These are phyloP conservation scores for Cichorium intybus DNA, from an alignment of 140 eudicot genomes.

Conservation along the genomic window DNA sequence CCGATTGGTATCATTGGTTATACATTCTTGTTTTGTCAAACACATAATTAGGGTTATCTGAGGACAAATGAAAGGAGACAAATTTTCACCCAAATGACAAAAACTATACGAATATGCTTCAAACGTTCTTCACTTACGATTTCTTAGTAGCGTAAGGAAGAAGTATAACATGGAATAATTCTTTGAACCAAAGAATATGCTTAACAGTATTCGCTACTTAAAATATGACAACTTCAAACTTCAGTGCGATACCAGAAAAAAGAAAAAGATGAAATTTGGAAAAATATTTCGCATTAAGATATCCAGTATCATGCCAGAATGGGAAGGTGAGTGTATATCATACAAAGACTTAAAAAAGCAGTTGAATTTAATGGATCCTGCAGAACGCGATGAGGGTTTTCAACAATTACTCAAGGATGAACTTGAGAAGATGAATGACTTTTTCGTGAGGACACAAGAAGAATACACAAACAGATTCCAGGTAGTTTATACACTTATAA, in stretches of 20 bases:
- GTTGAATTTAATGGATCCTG: slow-evolving; percentile 33
- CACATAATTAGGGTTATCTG: neutral
- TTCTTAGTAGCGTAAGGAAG: neutral
- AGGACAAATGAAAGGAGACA: slow-evolving; percentile 16
- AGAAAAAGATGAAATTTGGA: slow-evolving; percentile 38
- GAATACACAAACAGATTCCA: slow-evolving; percentile 28
- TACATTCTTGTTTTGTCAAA: slow-evolving; percentile 13
- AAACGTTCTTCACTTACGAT: slow-evolving; percentile 16
- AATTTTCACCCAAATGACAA: neutral
- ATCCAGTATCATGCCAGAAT: slow-evolving; percentile 42
- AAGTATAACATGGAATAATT: slow-evolving; percentile 6
- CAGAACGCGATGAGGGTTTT: slow-evolving; percentile 31
- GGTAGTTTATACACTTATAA: too few relatives aligned
- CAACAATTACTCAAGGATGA: slow-evolving; percentile 31
- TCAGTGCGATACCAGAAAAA: neutral
- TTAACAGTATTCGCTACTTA: slow-evolving; percentile 3
- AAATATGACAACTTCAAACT: slow-evolving; percentile 1
- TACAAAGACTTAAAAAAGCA: slow-evolving; percentile 41
- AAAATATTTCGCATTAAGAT: slow-evolving; percentile 36
- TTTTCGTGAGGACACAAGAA: slow-evolving; percentile 33
- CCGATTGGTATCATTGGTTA: slow-evolving; percentile 15
- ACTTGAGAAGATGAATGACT: slow-evolving; percentile 28
- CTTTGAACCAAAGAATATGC: slow-evolving; percentile 27
- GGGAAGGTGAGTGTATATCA: slow-evolving; percentile 38
- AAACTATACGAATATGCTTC: slow-evolving; percentile 20